Evolutionary conservation across 371 early-diverging fungal species (phyloP), one percentile per base, ranked within the genome.

Genomic region (Dichotomocladium elegans): DNA sequence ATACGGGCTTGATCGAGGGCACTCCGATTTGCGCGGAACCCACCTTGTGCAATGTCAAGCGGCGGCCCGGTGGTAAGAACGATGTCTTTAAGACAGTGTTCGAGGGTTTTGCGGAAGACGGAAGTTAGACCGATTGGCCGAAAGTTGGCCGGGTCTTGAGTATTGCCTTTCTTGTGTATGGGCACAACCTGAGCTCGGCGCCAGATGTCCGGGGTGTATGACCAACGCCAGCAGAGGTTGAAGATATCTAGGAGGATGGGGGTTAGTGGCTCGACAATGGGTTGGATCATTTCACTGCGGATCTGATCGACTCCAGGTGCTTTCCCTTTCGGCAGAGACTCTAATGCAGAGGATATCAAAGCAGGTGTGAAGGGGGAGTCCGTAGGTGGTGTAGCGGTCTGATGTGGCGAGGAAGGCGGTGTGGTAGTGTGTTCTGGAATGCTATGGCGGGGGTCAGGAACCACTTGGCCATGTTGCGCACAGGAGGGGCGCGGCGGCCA

Each of bases 1-100:
- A 57, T 59, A 0, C 63, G 35, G 1, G 68, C 64, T 51, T 66
- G 70, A 21, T 65, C 70, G 1, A 69, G 37, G 8, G 66, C 48
- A 54, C 68, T 47, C 3, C 65, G 55, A 1, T 41, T 26, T 9
- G 42, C 24, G 3, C 61, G 63, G 30, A 73, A 73, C 3, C 70
- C 70, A 37, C 67, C 70, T 55, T 73, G 66, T 3, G 51, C 65
- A 0, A 59, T 15, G 27, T 73, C 46, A 3, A 61, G 22, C 2
- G 51, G 24, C 0, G 54, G 57, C 6, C 52, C 41, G 14, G 19
- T 2, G 9, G 30, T 6, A 1, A 4, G 17, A 21, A 55, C 49
- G 0, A 24, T 2, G 14, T 37, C 21, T 14, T 45, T 6, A 0
- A 59, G 37, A 22, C 55, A 55, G 12, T 34, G 31, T 61, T 63